Evolutionary conservation across 2,329 filamentous ascomycete species (phyloP), one percentile per base, ranked within the genome.

Genomic region (Hymenoscyphus fructigenus): DNA sequence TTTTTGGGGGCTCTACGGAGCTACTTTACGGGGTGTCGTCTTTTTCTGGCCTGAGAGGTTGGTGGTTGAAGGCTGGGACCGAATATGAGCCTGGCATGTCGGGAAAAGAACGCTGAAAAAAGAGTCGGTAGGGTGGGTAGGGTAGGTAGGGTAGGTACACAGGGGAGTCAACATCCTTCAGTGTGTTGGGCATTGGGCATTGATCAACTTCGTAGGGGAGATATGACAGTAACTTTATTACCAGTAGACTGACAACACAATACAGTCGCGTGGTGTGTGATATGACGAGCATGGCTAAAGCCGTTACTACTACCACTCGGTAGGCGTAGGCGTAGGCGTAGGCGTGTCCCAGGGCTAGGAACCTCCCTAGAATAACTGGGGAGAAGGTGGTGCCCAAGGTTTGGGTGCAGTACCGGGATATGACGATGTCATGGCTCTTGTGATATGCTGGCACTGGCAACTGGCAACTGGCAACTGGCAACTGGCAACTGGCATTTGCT

Each of bases 401-500:
- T 53, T 53, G 29, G 29, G 47, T 53, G 23, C 47, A 53, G 47
- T 23, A 9, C 20, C 47, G 47, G 47, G 47, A 14, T 23, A 53
- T 53, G 47, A 53, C 47, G 47, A 53, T 53, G 47, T 53, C 47
- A 53, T 53, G 20, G 47, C 20, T 53, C 47, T 53, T 26, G 20
- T 53, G 10, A 7, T 32, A 32, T 32, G 29, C 29, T 32, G 29
- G 29, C 5, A 7, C 29, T 32, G 47, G 10, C 10, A 14, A 26
- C 12, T 23, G 10, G 20, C n/a, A n/a, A n/a, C n/a, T n/a, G 20
- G 10, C 23, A 26, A 9, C 47, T 53, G 47, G 47, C 7, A 47
- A n/a, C n/a, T n/a, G 20, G 10, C 23, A 26, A 9, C 47, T 53
- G 47, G 47, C 7, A 47, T 20, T 47, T n/a, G 41, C n/a, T 47